A percentile compares a stretch with the other conserved stretches of the same genome.
phyloP scores from a whole-genome alignment of 1,284 basidiomycete genomes.

The Puccinia hordei region DNA sequence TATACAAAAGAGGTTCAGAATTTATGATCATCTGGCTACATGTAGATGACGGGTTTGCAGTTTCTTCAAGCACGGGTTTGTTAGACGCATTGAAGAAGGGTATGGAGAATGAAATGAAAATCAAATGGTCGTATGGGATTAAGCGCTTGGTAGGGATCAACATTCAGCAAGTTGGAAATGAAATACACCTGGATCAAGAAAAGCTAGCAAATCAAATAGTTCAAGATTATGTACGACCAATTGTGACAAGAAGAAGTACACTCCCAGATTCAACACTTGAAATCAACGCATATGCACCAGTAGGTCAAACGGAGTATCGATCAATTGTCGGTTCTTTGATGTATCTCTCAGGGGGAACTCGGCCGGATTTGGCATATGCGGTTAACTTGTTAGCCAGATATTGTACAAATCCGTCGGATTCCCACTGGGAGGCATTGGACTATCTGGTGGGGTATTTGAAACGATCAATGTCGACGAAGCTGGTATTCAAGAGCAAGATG shows the following conservation, averaged over 20 bases:
- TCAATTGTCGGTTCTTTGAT: background rate
- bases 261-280: background rate
- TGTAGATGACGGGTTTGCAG: background rate
- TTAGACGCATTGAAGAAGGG: background rate
- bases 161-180: background rate
- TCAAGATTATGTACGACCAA: background rate
- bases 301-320: background rate
- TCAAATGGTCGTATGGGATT: background rate
- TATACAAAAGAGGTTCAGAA: background rate
- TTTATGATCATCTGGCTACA: slow-evolving; percentile 30
- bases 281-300: background rate
- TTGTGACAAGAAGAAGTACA: background rate
- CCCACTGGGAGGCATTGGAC: background rate
- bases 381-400: background rate
- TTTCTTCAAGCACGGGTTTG: background rate
- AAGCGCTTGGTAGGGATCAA: background rate
- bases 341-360: slow-evolving; percentile 6
- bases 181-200: background rate
- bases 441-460: slow-evolving; percentile 15
- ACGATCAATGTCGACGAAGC: too few species aligned
- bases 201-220: background rate
- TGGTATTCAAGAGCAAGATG: too few species aligned
- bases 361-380: slow-evolving; percentile 1
- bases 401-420: background rate
- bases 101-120: background rate